These are phyloP conservation scores for Salix viminalis DNA, from an alignment of 345 rosid species.

Conservation along the genomic window DNA sequence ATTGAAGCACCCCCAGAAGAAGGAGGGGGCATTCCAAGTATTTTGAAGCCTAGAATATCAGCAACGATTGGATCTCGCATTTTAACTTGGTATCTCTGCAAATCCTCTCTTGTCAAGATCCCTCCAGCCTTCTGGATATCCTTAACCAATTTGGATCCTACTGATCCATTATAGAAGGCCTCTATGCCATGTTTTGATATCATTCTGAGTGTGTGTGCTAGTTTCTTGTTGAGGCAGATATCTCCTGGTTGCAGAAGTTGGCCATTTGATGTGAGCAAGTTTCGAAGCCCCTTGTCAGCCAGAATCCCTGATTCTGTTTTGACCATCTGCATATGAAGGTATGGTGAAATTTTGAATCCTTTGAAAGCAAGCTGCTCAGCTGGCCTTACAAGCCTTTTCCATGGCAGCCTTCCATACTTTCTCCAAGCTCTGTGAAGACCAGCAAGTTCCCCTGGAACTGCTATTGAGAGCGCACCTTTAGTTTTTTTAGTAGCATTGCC, in stretches of 20 bases:
- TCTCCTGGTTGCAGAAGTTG: slow-evolving; percentile 37
- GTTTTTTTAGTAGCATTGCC: slow-evolving; percentile 37
- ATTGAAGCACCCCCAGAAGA: slow-evolving; percentile 54
- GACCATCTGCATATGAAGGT: slow-evolving; percentile 48
- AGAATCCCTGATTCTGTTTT: slow-evolving; percentile 24
- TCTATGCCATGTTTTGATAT: slow-evolving; percentile 33
- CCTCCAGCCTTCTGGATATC: slow-evolving; percentile 53
- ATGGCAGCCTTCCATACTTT: slow-evolving; percentile 48
- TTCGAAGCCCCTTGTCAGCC: slow-evolving; percentile 46
- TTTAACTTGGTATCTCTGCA: slow-evolving; percentile 42
- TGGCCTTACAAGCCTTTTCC: slow-evolving; percentile 46
- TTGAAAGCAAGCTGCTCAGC: slow-evolving; percentile 43
- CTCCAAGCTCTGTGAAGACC: slow-evolving; percentile 58
- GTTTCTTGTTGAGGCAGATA: slow-evolving; percentile 35
- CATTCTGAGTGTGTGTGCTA: slow-evolving; percentile 33
- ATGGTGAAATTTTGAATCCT: slow-evolving; percentile 52
- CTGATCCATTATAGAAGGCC: slow-evolving; percentile 50
- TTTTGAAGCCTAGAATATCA: slow-evolving; percentile 35
- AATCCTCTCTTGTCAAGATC: slow-evolving; percentile 47
- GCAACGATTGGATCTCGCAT: slow-evolving; percentile 35
- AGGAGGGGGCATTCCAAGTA: slow-evolving; percentile 68
- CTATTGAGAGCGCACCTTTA: slow-evolving; percentile 50
- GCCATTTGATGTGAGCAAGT: slow-evolving; percentile 41
- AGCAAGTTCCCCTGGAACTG: slow-evolving; percentile 54
- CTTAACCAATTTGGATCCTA: slow-evolving; percentile 37